Conservation (phyloP, 129 eudicot genomes). For the carrot (Daucus carota) region DNA sequence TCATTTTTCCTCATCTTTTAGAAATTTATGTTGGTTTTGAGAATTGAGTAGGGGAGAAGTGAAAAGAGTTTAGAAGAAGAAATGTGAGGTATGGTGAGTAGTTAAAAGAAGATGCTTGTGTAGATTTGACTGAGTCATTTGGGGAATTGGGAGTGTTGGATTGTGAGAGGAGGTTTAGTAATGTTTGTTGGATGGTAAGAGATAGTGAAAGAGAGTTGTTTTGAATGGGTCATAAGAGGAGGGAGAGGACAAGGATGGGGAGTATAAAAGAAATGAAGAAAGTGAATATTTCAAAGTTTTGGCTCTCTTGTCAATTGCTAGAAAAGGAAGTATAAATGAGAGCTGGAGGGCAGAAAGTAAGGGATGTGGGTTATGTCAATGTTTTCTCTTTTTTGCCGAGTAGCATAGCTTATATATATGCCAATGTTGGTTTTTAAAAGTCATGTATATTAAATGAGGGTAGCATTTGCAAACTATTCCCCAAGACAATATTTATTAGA, state of each 20-base stretch:
- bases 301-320: slow-evolving; percentile 5
- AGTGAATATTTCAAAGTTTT: slow-evolving; percentile 1
- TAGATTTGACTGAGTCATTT: background rate
- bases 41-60: background rate
- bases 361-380: slow-evolving; percentile 12
- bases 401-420: too few relatives aligned
- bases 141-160: background rate
- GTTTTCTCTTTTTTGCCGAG: too few relatives aligned
- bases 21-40: background rate
- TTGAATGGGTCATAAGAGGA: slow-evolving; percentile 14
- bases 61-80: background rate
- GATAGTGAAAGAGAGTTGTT: background rate
- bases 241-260: background rate
- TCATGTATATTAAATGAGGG: too few relatives aligned
- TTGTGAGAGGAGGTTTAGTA: background rate
- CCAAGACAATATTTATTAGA: background rate
- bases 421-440: too few relatives aligned
- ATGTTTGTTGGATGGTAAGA: slow-evolving; percentile 3
- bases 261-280: background rate
- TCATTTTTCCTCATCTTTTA: background rate
- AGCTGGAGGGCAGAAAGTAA: background rate
- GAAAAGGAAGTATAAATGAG: slow-evolving; percentile 3
- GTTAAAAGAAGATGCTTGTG: background rate
- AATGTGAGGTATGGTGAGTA: background rate
- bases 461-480: background rate